Base-by-base conservation (phyloP, 179 eudicot genomes). In the Beta corolliflora region DNA sequence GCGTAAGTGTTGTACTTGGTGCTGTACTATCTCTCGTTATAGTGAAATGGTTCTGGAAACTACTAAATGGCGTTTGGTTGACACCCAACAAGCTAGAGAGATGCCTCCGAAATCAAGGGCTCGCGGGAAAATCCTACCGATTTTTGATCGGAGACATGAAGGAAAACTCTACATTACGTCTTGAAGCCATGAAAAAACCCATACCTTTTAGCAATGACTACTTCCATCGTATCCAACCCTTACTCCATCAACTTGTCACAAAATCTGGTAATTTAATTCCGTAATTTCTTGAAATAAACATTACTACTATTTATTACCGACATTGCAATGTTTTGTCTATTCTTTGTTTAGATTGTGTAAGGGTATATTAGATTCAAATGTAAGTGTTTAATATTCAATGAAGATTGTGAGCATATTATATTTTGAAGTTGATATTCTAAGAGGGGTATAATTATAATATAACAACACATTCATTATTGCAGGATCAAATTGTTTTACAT, bases 141-240 rank as follows among this genome's bases (percentile, higher is more conserved):
- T 73, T 80, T 54, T 80, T 80, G 44, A 46, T 63, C 7, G 83
- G 83, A 52, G 83, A 80, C 9, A 63, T 80, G 72, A 80, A 73
- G 25, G 73, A 80, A 52, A 73, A 7, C 12, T 73, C 72, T n/a
- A 36, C 1, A 29, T 48, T 80, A 23, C 72, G 83, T 13, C 19
- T 2, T 63, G 23, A 73, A 53, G 78, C 78, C 0, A 13, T 29
- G n/a, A 9, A 31, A 0, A 80, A 50, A 5, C 29, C 83, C 1
- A 73, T 73, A 16, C 64, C 73, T 19, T 80, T 80, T 53, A 36
- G 23, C 18, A 25, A 80, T 36, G 54, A 80, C n/a, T 80, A 80
- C 23, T 73, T 73, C 46, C 73, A 69, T 80, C 78, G 83, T 73
- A 53, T 64, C 25, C 55, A 73, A 19, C 83, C 78, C 29, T 80